These are phyloP conservation scores for Suhomyces terraborum DNA, from an alignment of 1,139 yeast species.

Conservation along the genomic window DNA sequence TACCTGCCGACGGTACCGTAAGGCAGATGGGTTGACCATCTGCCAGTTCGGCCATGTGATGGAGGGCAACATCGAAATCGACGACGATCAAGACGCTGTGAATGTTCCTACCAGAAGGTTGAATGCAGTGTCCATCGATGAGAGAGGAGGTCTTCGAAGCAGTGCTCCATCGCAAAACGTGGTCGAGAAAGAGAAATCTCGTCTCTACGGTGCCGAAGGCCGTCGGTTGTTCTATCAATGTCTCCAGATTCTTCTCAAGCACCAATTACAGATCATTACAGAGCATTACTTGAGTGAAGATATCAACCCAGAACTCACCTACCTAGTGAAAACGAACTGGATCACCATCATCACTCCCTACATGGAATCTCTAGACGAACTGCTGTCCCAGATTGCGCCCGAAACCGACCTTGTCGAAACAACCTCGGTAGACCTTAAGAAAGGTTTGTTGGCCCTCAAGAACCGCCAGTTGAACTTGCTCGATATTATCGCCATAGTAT, in stretches of 20 bases:
- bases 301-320: constrained; percentile 13
- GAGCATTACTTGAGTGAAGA: constrained; percentile 29
- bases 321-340: constrained; percentile 22
- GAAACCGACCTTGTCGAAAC: background rate
- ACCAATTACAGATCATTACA: constrained; percentile 38
- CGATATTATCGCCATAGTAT: constrained; percentile 41
- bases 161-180: constrained; percentile 11
- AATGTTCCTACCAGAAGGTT: constrained; percentile 55
- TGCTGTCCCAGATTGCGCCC: background rate
- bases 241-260: constrained; percentile 55
- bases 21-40: constrained; percentile 72
- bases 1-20: constrained; percentile 70
- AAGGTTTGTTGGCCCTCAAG: background rate
- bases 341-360: constrained; percentile 43
- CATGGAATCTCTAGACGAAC: constrained; percentile 22
- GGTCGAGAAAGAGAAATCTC: constrained; percentile 1
- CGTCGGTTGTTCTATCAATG: constrained; percentile 47
- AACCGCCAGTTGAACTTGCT: constrained; percentile 6
- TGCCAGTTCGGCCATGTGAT: constrained; percentile 91
- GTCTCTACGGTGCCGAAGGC: constrained; percentile 57
- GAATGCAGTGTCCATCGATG: constrained; percentile 35
- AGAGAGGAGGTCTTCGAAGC: constrained; percentile 16
- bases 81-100: constrained; percentile 69
- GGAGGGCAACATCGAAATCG: constrained; percentile 76
- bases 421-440: background rate